Conservation (phyloP, 129 eudicot genomes). For the Centella asiatica region DNA sequence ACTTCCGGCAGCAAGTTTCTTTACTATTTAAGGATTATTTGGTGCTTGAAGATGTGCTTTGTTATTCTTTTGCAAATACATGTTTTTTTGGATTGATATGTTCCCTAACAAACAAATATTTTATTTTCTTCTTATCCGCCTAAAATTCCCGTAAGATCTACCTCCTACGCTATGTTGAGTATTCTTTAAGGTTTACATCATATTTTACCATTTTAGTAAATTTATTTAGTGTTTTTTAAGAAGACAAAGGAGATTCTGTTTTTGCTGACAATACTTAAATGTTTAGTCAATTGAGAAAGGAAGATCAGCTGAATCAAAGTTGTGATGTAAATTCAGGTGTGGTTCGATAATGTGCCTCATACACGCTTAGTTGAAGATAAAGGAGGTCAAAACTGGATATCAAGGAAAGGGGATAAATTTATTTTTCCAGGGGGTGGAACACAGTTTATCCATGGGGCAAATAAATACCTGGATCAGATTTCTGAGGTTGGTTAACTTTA, state of each 20-base stretch:
- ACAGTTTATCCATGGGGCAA: constrained; percentile 60
- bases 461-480: constrained; percentile 73
- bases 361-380: constrained; percentile 62
- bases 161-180: background rate
- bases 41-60: background rate
- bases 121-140: background rate
- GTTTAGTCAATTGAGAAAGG: background rate
- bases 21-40: background rate
- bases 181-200: background rate
- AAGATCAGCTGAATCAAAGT: constrained; percentile 1
- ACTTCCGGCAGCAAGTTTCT: background rate
- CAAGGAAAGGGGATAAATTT: constrained; percentile 54
- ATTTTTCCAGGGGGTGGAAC: constrained; percentile 67
- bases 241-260: background rate
- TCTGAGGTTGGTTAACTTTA: constrained; percentile 43
- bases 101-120: background rate
- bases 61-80: background rate
- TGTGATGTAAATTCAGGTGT: constrained; percentile 40
- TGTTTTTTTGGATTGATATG: background rate
- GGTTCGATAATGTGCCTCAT: constrained; percentile 76
- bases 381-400: constrained; percentile 70
- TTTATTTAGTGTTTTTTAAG: background rate
- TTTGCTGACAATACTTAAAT: constrained; percentile 1
- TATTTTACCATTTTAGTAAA: background rate
- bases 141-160: background rate